Base-by-base conservation (phyloP, 1,284 basidiomycete genomes). In the Rhodotorula sp. region DNA sequence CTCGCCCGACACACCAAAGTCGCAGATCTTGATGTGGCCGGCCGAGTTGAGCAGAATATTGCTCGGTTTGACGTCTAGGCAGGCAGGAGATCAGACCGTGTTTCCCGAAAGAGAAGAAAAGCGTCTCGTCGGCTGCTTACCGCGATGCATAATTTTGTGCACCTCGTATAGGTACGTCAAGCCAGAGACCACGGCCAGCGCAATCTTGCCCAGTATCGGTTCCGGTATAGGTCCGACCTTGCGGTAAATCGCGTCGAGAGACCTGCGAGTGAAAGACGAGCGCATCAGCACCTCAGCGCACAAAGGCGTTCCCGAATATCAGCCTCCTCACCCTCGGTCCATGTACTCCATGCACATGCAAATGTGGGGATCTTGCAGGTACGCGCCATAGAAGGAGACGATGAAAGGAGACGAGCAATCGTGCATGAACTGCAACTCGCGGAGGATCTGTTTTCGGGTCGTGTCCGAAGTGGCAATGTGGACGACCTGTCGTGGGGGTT, bases 281-380 rank as follows among this genome's bases (percentile, higher is more conserved):
- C 26, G 24, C 24, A 12, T 44, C 44, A 46, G 26, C 26, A 6
- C 8, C 8, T 18, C 37, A 12, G 37, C 37, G 37, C 37, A 30
- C 17, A 4, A 12, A 18, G 45, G 33, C 20, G 10, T 12, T 17
- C 6, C 24, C 5, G 17, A n/a, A n/a, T 2, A n/a, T 29, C 30
- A 22, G 22, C 0, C 6, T 30, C 74, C 82, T 72, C 67, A 84
- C 82, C 83, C 83, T 66, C 83, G 82, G 74, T 99, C 93, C 94
- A 95, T 95, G 81, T 84, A 92, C 79, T 99, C 95, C 90, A 99
- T 98, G 82, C 95, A 98, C 75, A 99, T 95, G 81, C 94, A 97
- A 78, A 99, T 95, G 77, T 98, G 96, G 18, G 95, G 94, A 79
- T 99, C 95, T 18, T 89, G 88, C 56, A 97, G 84, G 83, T 93